A percentile compares a stretch with the other conserved stretches of the same genome.
phyloP scores from a whole-genome alignment of 352 stramenopile species.

The Phytophthora pinifolia region DNA sequence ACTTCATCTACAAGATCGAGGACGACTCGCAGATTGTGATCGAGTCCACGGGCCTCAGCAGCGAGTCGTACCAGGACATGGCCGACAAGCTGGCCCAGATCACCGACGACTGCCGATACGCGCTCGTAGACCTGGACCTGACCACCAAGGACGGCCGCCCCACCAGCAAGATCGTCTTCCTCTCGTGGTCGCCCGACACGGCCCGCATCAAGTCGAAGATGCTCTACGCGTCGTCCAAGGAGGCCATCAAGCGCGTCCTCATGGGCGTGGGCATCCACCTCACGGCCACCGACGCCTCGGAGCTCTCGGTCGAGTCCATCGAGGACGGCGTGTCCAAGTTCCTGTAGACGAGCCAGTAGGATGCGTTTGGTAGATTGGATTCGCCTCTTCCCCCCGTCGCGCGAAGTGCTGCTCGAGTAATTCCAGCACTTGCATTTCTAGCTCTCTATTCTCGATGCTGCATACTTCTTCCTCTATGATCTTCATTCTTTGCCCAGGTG shows the following conservation, averaged over 20 bases:
- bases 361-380: slow-evolving; percentile 39
- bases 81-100: slow-evolving; percentile 68
- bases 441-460: not conserved
- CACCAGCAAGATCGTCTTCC: slow-evolving; percentile 91
- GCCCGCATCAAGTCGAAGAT: slow-evolving; percentile 94
- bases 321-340: slow-evolving; percentile 86
- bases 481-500: too few species aligned
- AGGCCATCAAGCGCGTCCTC: slow-evolving; percentile 93
- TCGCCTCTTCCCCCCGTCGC: slow-evolving; percentile 15
- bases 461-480: not conserved
- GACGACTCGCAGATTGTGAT: slow-evolving; percentile 94
- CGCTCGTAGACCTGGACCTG: slow-evolving; percentile 89
- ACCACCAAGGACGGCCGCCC: slow-evolving; percentile 88
- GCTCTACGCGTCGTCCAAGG: slow-evolving; percentile 95
- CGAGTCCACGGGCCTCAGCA: slow-evolving; percentile 74
- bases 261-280: slow-evolving; percentile 95
- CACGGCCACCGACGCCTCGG: slow-evolving; percentile 91
- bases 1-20: slow-evolving; percentile 97
- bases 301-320: slow-evolving; percentile 82
- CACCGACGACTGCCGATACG: slow-evolving; percentile 87
- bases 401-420: slow-evolving; percentile 33
- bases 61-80: slow-evolving; percentile 90
- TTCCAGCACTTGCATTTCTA: slow-evolving; percentile 36
- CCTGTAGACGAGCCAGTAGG: slow-evolving; percentile 61
- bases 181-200: slow-evolving; percentile 94